A percentile compares a stretch with the other conserved stretches of the same genome.
Evolutionary conservation across 495 filamentous ascomycete species (phyloP).

Genomic region (Penicillium cinerascens): DNA sequence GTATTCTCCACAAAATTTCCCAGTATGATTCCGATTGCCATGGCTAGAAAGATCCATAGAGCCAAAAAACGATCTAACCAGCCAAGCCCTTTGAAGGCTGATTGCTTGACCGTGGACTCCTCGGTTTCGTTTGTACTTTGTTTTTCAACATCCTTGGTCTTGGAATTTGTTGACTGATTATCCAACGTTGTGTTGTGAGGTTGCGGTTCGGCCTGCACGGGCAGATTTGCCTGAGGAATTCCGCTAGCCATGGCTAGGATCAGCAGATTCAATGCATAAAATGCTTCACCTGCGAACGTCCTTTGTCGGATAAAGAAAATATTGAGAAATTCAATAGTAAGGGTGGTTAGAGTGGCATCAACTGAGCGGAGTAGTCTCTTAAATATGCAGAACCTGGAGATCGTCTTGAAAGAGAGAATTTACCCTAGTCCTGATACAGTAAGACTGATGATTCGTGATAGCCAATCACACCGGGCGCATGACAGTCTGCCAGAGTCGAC

Average conservation of each 20-base stretch:
- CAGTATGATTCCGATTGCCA: slow-evolving; percentile 74
- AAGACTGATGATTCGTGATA: slow-evolving; percentile 3
- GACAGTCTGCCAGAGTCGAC: slow-evolving; percentile 4
- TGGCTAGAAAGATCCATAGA: slow-evolving; percentile 83
- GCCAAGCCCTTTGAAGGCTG: slow-evolving; percentile 55
- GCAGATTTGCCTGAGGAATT: slow-evolving; percentile 5
- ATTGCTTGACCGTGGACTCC: slow-evolving; percentile 9
- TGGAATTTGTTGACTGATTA: neutral
- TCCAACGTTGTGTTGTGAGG: slow-evolving; percentile 2
- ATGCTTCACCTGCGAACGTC: slow-evolving; percentile 1
- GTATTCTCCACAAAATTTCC: slow-evolving; percentile 72
- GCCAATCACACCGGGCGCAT: slow-evolving; percentile 11
- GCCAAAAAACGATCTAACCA: slow-evolving; percentile 75
- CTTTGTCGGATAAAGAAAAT: neutral
- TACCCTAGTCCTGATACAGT: slow-evolving; percentile 1
- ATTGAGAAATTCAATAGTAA: neutral
- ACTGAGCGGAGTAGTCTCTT: neutral
- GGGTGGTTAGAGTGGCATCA: neutral
- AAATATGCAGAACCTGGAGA: slow-evolving; percentile 3
- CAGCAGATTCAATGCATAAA: slow-evolving; percentile 3
- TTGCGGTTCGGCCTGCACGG: neutral
- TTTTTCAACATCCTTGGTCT: slow-evolving; percentile 14
- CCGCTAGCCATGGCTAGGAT: slow-evolving; percentile 5
- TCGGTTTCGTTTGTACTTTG: slow-evolving; percentile 2
- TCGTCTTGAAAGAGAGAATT: neutral